Evolutionary conservation across 1,284 basidiomycete species (phyloP).

Genomic region (Ceratobasidium theobromae): DNA sequence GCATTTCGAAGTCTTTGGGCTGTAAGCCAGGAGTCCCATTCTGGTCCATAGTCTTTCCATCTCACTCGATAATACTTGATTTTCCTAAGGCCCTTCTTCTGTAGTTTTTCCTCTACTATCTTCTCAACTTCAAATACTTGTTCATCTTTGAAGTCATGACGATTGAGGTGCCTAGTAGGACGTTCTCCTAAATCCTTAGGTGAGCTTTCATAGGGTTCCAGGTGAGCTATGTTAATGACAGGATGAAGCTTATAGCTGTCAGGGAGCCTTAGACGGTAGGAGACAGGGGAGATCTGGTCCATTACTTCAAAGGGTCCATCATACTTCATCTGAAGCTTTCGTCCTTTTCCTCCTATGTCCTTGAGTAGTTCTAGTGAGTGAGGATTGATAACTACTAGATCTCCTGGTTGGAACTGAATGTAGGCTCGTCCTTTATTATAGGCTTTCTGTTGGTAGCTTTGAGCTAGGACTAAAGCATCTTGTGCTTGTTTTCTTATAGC

Average conservation of each 20-base stretch:
- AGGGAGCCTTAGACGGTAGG: constrained; percentile 42
- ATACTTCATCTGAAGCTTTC: constrained; percentile 42
- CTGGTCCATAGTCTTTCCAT: background rate
- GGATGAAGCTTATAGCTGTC: constrained; percentile 40
- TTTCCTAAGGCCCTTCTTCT: background rate
- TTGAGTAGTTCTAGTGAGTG: constrained; percentile 40
- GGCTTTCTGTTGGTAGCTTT: constrained; percentile 26
- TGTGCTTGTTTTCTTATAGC: constrained; percentile 35
- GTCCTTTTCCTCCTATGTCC: constrained; percentile 39
- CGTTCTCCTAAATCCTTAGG: constrained; percentile 36
- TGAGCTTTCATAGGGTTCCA: constrained; percentile 38
- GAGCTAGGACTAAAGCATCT: constrained; percentile 35
- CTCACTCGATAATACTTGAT: background rate
- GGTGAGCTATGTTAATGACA: constrained; percentile 42
- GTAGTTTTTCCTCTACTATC: background rate
- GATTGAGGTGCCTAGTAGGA: background rate
- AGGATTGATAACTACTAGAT: constrained; percentile 43
- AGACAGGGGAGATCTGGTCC: constrained; percentile 39
- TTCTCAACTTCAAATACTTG: constrained; percentile 13
- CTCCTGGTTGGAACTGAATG: constrained; percentile 38
- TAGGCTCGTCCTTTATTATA: constrained; percentile 37
- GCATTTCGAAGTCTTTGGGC: background rate
- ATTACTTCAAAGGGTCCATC: constrained; percentile 45
- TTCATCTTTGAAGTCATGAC: background rate
- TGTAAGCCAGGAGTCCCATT: constrained; percentile 13